phyloP scores from a whole-genome alignment of 495 filamentous ascomycete species.

The Daldinia caldariorum region DNA sequence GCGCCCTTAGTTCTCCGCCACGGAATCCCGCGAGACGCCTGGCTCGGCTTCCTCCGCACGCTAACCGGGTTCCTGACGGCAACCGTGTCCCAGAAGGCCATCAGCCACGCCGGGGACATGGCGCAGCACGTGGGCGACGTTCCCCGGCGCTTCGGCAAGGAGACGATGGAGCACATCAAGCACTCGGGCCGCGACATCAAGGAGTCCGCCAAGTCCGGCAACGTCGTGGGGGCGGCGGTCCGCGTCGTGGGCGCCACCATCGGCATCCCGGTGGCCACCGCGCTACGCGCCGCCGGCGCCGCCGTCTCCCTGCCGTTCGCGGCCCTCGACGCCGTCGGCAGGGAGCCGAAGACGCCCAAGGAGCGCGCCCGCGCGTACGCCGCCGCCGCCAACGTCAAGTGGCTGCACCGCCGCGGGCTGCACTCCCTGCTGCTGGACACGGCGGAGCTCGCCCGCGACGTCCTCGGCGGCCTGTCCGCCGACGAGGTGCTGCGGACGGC shows the following conservation, averaged over 20 bases:
- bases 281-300: slow-evolving; percentile 39
- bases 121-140: slow-evolving; percentile 40
- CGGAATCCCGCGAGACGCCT: slow-evolving; percentile 43
- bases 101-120: slow-evolving; percentile 46
- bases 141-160: slow-evolving; percentile 45
- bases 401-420: slow-evolving; percentile 40
- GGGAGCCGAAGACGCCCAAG: slow-evolving; percentile 43
- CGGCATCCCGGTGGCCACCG: slow-evolving; percentile 38
- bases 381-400: slow-evolving; percentile 44
- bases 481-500: slow-evolving; percentile 28
- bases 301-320: slow-evolving; percentile 37
- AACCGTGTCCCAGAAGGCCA: slow-evolving; percentile 46
- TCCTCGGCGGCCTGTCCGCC: slow-evolving; percentile 33
- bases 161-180: slow-evolving; percentile 39
- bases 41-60: slow-evolving; percentile 44
- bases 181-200: slow-evolving; percentile 32
- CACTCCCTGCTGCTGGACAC: slow-evolving; percentile 40
- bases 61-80: slow-evolving; percentile 50
- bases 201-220: slow-evolving; percentile 40
- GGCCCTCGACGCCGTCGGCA: slow-evolving; percentile 32
- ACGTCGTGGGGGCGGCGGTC: slow-evolving; percentile 41
- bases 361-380: slow-evolving; percentile 47
- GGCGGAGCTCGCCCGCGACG: slow-evolving; percentile 30
- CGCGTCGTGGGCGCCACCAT: slow-evolving; percentile 40
- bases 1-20: slow-evolving; percentile 35